These are phyloP conservation scores for Solanum infundibuliforme DNA, from an alignment of 257 asterid species.

Conservation along the genomic window DNA sequence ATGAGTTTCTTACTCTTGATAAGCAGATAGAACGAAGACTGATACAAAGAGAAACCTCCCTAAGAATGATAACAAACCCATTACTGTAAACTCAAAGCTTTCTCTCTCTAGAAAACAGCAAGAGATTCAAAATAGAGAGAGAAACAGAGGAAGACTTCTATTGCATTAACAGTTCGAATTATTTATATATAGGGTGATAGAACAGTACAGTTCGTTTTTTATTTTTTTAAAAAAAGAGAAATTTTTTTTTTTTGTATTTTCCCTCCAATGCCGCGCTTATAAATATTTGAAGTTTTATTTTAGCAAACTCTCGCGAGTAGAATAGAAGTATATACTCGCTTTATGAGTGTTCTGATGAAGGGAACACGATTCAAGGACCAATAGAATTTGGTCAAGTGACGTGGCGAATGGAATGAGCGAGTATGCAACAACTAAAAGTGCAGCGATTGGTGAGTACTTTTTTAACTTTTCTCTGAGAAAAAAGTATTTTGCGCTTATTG, in stretches of 20 bases:
- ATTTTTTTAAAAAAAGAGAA: not conserved
- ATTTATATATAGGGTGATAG: not conserved
- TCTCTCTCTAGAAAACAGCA: slow-evolving; percentile 9
- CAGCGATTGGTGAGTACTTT: not conserved
- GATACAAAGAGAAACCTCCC: slow-evolving; percentile 91
- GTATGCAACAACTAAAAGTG: not conserved
- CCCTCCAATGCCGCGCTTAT: not conserved
- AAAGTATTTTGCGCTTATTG: not conserved
- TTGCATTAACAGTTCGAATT: not conserved
- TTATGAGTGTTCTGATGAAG: too few relatives aligned
- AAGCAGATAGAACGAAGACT: slow-evolving; percentile 80
- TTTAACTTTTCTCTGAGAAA: not conserved
- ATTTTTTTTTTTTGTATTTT: not conserved
- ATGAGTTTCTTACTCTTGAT: slow-evolving; percentile 62
- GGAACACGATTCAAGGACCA: not conserved
- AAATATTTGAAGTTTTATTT: not conserved
- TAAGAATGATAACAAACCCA: slow-evolving; percentile 69
- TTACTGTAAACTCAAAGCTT: slow-evolving; percentile 11
- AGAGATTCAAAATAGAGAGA: slow-evolving; percentile 18
- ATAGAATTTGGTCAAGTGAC: not conserved
- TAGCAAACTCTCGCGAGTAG: not conserved
- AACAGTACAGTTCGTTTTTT: not conserved
- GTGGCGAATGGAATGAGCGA: not conserved
- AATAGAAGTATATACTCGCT: not conserved
- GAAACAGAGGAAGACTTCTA: not conserved